These are phyloP conservation scores for Melaleuca quinquenervia DNA, from an alignment of 345 rosid genomes.

Conservation along the genomic window DNA sequence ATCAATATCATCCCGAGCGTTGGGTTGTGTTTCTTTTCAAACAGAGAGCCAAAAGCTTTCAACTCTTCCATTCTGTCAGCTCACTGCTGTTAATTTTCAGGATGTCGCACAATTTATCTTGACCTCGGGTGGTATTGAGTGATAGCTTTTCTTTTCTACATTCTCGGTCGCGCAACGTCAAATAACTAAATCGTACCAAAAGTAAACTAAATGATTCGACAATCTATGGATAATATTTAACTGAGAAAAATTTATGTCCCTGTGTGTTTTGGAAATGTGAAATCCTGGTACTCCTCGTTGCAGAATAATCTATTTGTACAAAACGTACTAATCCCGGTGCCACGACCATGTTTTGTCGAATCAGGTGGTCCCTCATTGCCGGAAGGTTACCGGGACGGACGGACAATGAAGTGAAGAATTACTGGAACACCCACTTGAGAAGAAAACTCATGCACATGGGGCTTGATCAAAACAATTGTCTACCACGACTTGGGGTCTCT, in stretches of 20 bases:
- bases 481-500: background rate
- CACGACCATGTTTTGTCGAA: background rate
- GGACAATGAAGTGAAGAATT: constrained; percentile 24
- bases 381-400: constrained; percentile 30
- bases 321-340: background rate
- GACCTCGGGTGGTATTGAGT: background rate
- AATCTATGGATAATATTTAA: background rate
- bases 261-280: background rate
- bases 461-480: constrained; percentile 12
- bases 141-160: background rate
- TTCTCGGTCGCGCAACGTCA: background rate
- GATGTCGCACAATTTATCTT: background rate
- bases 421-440: constrained; percentile 24
- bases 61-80: background rate
- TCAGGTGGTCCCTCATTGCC: constrained; percentile 23
- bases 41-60: background rate
- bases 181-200: background rate
- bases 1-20: background rate
- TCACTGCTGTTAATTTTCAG: background rate
- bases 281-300: background rate
- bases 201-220: background rate
- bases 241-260: background rate
- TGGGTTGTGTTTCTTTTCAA: background rate
- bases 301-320: background rate
- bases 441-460: constrained; percentile 15